Evolutionary conservation across 1,139 yeast genomes (phyloP).

Genomic region (Taiozyma sp.): DNA sequence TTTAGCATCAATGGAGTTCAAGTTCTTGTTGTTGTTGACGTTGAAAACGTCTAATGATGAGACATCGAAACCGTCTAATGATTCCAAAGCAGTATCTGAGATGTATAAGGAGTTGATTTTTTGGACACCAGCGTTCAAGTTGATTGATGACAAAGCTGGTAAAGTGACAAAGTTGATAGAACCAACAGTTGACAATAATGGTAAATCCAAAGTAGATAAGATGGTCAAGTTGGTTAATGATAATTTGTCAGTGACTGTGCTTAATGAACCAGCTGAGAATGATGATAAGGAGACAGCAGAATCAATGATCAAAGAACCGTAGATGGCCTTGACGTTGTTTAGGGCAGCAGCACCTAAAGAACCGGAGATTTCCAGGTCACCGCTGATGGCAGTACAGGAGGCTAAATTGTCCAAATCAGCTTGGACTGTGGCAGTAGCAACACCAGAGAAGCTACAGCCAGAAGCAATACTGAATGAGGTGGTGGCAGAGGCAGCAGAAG

Average conservation of each 20-base stretch:
- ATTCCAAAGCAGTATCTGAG: constrained; percentile 80
- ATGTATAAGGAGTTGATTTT: constrained; percentile 69
- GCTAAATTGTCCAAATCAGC: constrained; percentile 69
- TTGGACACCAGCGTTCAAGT: constrained; percentile 72
- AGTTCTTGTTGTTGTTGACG: constrained; percentile 82
- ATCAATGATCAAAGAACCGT: constrained; percentile 66
- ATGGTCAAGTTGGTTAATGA: constrained; percentile 60
- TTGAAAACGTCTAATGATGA: constrained; percentile 67
- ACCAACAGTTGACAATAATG: constrained; percentile 78
- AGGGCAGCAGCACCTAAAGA: constrained; percentile 52
- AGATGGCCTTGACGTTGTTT: constrained; percentile 59
- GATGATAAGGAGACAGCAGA: constrained; percentile 60
- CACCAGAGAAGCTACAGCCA: constrained; percentile 34
- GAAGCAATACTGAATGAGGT: constrained; percentile 29
- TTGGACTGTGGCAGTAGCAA: constrained; percentile 72
- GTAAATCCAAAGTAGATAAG: constrained; percentile 67
- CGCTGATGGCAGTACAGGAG: constrained; percentile 75
- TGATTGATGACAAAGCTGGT: constrained; percentile 70
- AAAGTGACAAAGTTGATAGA: constrained; percentile 73
- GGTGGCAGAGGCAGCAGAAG: constrained; percentile 28
- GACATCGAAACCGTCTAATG: constrained; percentile 80
- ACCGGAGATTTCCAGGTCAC: constrained; percentile 72
- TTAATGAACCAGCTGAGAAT: constrained; percentile 74
- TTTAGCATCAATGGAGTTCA: constrained; percentile 65
- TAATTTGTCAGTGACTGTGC: constrained; percentile 70